Evolutionary conservation across 805 yeast genomes (phyloP).

Genomic region (Hanseniaspora pseudoguilliermondii): DNA sequence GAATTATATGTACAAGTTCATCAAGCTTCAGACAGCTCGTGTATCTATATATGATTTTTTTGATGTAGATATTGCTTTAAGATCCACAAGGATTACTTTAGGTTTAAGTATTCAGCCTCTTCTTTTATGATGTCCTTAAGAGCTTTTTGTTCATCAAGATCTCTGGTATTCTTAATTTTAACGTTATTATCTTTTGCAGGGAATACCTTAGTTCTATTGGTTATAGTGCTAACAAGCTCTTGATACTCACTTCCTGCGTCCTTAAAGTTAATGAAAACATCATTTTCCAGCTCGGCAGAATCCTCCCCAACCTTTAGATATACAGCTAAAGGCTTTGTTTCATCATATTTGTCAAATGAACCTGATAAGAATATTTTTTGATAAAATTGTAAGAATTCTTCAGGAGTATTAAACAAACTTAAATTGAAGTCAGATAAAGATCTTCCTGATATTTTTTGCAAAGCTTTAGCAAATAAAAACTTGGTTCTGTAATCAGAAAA

Average conservation of each 20-base stretch:
- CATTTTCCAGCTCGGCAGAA: constrained; percentile 20
- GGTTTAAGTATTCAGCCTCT: constrained; percentile 3
- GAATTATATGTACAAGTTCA: not conserved
- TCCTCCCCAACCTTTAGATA: constrained; percentile 36
- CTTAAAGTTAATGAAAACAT: constrained; percentile 11
- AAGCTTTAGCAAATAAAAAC: constrained; percentile 26
- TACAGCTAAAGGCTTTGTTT: constrained; percentile 65
- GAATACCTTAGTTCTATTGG: constrained; percentile 9
- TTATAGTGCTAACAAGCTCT: not conserved
- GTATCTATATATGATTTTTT: not conserved
- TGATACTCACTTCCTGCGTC: constrained; percentile 12
- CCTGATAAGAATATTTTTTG: constrained; percentile 25
- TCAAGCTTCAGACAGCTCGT: not conserved
- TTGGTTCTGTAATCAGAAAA: constrained; percentile 26
- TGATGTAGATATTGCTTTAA: not conserved
- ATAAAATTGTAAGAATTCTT: constrained; percentile 22
- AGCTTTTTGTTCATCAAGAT: constrained; percentile 1
- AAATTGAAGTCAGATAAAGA: constrained; percentile 29
- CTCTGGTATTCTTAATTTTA: constrained; percentile 11
- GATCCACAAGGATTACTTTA: not conserved
- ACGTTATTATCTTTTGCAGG: constrained; percentile 3
- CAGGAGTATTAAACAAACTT: constrained; percentile 25
- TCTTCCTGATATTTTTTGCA: constrained; percentile 30
- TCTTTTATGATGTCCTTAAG: not conserved
- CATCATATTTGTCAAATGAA: constrained; percentile 33